These are phyloP conservation scores for Fraxinus sp. DNA, from an alignment of 305 asterid genomes.

Conservation along the genomic window DNA sequence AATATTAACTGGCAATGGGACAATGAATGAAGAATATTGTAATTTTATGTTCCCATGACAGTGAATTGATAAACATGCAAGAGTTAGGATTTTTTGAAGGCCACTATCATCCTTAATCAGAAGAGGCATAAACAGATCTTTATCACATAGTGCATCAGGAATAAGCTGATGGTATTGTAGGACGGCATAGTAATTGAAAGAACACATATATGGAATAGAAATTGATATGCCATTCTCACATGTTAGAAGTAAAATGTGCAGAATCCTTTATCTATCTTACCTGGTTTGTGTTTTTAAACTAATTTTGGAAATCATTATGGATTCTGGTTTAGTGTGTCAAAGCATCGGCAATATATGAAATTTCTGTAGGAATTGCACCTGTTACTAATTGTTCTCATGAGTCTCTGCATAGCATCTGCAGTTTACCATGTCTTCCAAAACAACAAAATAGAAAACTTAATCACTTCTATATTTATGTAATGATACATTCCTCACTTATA, in stretches of 20 bases:
- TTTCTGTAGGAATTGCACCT: conserved; percentile 6
- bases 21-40: not conserved
- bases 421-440: not conserved
- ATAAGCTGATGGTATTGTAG: not conserved
- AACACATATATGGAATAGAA: not conserved
- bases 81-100: not conserved
- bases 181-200: not conserved
- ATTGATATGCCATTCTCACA: not conserved
- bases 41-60: not conserved
- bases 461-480: not conserved
- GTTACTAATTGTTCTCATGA: not conserved
- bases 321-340: not conserved
- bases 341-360: not conserved
- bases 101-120: not conserved
- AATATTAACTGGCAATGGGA: not conserved
- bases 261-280: not conserved
- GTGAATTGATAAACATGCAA: not conserved
- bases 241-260: not conserved
- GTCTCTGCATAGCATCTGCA: conserved; percentile 9
- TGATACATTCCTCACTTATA: conserved; percentile 7
- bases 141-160: not conserved
- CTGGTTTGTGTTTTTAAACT: not conserved
- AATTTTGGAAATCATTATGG: not conserved
- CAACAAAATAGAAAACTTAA: not conserved
- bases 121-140: not conserved